Base-by-base conservation (phyloP, 257 asterid species). In the Nicotiana obtusifolia region DNA sequence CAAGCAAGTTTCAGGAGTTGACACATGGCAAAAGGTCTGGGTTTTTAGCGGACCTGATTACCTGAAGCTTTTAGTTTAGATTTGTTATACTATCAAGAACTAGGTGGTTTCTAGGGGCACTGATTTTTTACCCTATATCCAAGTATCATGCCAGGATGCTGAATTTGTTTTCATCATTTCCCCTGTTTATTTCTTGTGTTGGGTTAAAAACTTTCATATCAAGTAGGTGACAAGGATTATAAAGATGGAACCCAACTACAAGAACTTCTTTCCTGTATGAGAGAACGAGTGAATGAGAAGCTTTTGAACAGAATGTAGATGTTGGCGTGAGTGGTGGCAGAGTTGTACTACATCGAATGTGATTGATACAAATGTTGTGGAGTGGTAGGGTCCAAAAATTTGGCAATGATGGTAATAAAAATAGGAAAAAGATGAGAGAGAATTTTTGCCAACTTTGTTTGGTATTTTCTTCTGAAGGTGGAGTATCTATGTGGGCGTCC, bases 311-410 rank as follows among this genome's bases (percentile, higher is more conserved):
- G 88, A 82, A 86, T 89, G 86, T 86, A 77, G 85, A 85, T 76
- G 84, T 83, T 80, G 81, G 85, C 82, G 86, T 77, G 84, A 88
- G 91, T 89, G 93, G 89, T 83, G 87, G 87, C 85, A 59, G 80
- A 77, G 85, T 84, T 77, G 80, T 82, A 78, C 83, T 82, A 68
- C 76, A 80, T 79, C 84, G 52, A 76, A 80, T 84, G 86, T 84
- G 78, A 77, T 81, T 76, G 80, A 79, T 88, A 53, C 81, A 66
- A 59, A 68, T 26, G 84, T 61, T 62, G 20, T 28, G 75, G 84
- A 83, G 86, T 90, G 92, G 90, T 90, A 88, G 93, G 93, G 88
- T 83, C 88, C 83, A 75, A 35, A 67, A 47, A 52, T 64, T 76
- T 77, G 84, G 81, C 8, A 90, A 88, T 88, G 89, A 87, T 89